Evolutionary conservation across 2,329 filamentous ascomycete genomes (phyloP).

Genomic region (Diaporthe sp.): DNA sequence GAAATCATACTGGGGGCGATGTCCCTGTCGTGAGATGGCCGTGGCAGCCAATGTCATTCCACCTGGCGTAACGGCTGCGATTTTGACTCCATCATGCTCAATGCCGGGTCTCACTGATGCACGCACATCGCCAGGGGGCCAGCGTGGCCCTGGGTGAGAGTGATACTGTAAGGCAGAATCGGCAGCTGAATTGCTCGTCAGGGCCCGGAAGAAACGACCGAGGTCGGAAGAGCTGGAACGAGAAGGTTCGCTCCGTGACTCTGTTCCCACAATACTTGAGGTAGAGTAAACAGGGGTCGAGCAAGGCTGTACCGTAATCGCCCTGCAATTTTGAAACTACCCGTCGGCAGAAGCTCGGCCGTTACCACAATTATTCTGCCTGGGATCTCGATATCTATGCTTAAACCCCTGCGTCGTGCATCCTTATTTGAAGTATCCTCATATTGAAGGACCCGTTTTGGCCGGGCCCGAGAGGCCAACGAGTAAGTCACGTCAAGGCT

Average conservation of each 20-base stretch:
- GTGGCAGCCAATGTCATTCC: neutral
- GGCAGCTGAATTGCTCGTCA: neutral
- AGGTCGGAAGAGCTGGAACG: neutral
- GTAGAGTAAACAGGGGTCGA: neutral
- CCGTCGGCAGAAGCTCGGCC: slow-evolving; percentile 18
- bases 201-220: neutral
- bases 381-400: slow-evolving; percentile 4
- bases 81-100: slow-evolving; percentile 6
- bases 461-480: neutral
- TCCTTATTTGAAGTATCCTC: neutral
- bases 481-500: slow-evolving; percentile 25
- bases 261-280: neutral
- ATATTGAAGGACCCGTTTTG: neutral
- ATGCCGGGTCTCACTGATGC: neutral
- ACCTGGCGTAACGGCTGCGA: neutral
- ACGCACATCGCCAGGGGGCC: neutral
- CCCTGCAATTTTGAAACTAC: slow-evolving; percentile 25
- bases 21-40: neutral
- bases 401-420: slow-evolving; percentile 12
- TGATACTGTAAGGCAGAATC: neutral
- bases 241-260: neutral
- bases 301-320: neutral
- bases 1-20: neutral
- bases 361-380: neutral
- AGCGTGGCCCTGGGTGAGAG: neutral